Evolutionary conservation across 345 rosid species (phyloP).

Genomic region (Nephelium lappaceum): DNA sequence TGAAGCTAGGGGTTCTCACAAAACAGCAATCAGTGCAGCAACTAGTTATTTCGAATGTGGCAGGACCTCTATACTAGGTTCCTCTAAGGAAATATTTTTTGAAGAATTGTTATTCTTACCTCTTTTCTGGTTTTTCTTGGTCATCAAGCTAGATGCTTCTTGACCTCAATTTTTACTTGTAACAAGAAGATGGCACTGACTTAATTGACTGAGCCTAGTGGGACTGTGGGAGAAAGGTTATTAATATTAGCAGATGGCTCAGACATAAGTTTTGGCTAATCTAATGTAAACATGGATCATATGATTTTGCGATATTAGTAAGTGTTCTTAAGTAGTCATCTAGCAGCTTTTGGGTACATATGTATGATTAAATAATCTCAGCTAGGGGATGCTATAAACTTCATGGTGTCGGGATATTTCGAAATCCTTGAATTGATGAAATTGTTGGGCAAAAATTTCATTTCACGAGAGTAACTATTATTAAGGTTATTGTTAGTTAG

Average conservation of each 20-base stretch:
- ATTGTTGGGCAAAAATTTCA: slow-evolving; percentile 5
- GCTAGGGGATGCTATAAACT: not conserved
- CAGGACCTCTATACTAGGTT: not conserved
- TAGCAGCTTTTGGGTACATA: not conserved
- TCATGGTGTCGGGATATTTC: not conserved
- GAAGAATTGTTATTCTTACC: not conserved
- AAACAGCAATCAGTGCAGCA: not conserved
- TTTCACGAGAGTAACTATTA: not conserved
- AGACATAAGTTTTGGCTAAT: not conserved
- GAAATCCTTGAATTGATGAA: not conserved
- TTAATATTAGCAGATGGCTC: too few species aligned
- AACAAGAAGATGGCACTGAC: not conserved
- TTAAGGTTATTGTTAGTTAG: too few species aligned
- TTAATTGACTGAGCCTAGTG: too few species aligned
- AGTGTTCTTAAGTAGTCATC: not conserved
- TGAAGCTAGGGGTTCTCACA: not conserved
- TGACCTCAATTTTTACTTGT: not conserved
- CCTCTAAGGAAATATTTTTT: not conserved
- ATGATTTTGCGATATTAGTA: not conserved
- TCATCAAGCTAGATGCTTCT: not conserved
- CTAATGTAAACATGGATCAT: not conserved
- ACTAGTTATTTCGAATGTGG: not conserved
- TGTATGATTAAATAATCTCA: not conserved
- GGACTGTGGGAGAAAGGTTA: too few species aligned
- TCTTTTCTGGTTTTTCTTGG: not conserved